Conservation (phyloP, 352 stramenopile species). For the Phytophthora sojae region DNA sequence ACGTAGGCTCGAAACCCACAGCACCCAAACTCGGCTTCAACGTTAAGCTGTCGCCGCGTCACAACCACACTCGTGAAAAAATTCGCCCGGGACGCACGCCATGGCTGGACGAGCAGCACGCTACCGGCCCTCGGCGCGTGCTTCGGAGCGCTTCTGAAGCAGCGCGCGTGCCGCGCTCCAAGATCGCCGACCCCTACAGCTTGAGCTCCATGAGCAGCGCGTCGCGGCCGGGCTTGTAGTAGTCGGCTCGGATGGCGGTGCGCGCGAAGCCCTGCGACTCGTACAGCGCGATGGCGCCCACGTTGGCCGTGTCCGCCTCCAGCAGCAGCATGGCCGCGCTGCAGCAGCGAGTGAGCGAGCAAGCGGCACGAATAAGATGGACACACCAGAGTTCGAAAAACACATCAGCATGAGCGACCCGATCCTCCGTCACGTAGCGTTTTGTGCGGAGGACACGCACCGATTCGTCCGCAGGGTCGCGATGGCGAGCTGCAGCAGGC, state of each 20-base stretch:
- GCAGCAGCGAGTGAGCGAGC: constrained; percentile 1
- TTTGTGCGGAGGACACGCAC: constrained; percentile 15
- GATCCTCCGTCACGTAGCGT: neutral
- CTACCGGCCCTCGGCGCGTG: neutral
- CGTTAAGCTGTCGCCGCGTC: too few species aligned
- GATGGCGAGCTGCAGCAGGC: constrained; percentile 46
- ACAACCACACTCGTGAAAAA: neutral
- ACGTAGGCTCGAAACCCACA: too few species aligned
- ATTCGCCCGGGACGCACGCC: neutral
- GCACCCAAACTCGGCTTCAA: too few species aligned
- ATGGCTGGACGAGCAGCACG: neutral
- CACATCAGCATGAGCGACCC: too few species aligned
- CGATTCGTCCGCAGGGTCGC: constrained; percentile 33
- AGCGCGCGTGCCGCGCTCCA: too few species aligned
- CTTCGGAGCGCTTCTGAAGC: neutral
- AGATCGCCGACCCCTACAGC: constrained; percentile 4
- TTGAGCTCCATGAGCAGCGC: constrained; percentile 51
- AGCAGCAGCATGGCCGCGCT: constrained; percentile 37
- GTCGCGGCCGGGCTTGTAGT: constrained; percentile 51
- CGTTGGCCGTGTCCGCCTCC: constrained; percentile 45
- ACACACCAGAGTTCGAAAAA: too few species aligned
- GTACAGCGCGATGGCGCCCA: constrained; percentile 49
- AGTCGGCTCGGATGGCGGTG: constrained; percentile 41
- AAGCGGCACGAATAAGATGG: too few species aligned
- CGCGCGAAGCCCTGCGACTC: constrained; percentile 44